A percentile compares a stretch with the other conserved stretches of the same genome.
These are phyloP conservation scores for Fusarium sp. DNA, from an alignment of 2,329 filamentous ascomycete genomes.

Conservation along the genomic window DNA sequence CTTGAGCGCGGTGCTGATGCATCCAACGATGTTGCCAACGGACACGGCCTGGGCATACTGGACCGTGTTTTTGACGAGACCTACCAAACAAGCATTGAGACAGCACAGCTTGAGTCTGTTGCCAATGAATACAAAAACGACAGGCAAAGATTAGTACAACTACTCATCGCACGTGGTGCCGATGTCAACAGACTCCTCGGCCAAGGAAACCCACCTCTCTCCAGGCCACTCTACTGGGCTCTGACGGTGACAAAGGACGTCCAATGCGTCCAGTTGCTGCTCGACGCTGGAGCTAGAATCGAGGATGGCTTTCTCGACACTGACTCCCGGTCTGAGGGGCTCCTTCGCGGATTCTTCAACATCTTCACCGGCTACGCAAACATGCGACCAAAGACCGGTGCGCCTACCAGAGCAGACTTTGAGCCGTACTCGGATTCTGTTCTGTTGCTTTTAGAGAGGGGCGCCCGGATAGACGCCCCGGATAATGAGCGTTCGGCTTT, in stretches of 20 bases:
- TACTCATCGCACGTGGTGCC: slow-evolving; percentile 2
- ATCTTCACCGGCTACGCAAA: not conserved
- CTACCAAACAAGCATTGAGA: not conserved
- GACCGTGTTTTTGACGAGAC: not conserved
- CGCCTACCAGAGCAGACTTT: not conserved
- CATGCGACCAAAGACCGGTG: too few relatives aligned
- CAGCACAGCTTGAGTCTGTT: not conserved
- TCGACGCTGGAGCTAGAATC: slow-evolving; percentile 9
- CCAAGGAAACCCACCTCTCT: too few relatives aligned
- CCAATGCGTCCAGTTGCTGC: slow-evolving; percentile 3
- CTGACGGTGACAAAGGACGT: not conserved
- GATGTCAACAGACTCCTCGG: slow-evolving; percentile 5
- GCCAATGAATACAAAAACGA: not conserved
- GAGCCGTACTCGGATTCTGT: not conserved
- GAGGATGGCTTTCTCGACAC: not conserved
- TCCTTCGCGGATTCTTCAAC: slow-evolving; percentile 1
- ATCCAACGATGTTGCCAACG: not conserved
- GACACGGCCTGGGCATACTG: not conserved
- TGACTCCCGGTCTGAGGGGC: not conserved
- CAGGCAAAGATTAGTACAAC: not conserved
- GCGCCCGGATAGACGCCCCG: slow-evolving; percentile 1
- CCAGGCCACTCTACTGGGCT: slow-evolving; percentile 1
- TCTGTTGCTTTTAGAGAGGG: not conserved
- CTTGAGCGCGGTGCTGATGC: slow-evolving; percentile 7
- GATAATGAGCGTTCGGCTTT: not conserved